Percentiles rank a stretch among this genome's conserved stretches.
These are phyloP conservation scores for Pseudogymnoascus sp. DNA, from an alignment of 2,329 filamentous ascomycete genomes.

Conservation along the genomic window DNA sequence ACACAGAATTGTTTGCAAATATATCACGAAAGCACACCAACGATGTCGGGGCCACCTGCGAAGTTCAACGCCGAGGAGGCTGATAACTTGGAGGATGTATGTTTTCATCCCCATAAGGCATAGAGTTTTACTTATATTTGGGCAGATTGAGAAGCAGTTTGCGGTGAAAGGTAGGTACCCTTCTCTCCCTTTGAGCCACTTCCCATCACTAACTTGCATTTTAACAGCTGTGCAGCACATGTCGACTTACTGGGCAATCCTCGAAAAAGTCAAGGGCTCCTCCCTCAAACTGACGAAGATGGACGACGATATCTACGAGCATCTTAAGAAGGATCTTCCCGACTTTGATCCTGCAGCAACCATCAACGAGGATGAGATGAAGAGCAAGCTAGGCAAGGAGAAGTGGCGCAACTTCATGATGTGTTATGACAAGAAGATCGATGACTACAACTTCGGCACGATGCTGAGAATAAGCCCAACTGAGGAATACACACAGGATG, in stretches of 20 bases:
- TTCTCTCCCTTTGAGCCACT: background rate
- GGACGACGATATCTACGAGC: constrained; percentile 88
- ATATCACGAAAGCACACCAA: background rate
- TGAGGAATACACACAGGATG: constrained; percentile 77
- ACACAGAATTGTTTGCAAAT: background rate
- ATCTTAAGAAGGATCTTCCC: constrained; percentile 81
- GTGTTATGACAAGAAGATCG: constrained; percentile 86
- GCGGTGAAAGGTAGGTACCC: constrained; percentile 73
- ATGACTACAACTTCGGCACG: constrained; percentile 97
- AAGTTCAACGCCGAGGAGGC: constrained; percentile 51
- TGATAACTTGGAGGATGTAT: constrained; percentile 61
- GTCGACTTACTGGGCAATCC: constrained; percentile 92
- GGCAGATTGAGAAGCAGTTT: constrained; percentile 96
- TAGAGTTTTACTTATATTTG: constrained; percentile 13
- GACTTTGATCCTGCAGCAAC: constrained; percentile 78
- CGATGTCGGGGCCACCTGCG: constrained; percentile 19
- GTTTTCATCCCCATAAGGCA: constrained; percentile 25
- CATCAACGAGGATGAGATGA: constrained; percentile 90
- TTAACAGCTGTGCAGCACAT: constrained; percentile 76
- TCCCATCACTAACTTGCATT: background rate
- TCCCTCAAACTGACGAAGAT: constrained; percentile 82
- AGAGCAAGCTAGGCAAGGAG: constrained; percentile 93
- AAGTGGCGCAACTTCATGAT: constrained; percentile 92
- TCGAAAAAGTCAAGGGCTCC: constrained; percentile 86
- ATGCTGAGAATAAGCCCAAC: constrained; percentile 74